Conservation (phyloP, 2,329 filamentous ascomycete genomes). For the Ophiostoma himal-ulmi region DNA sequence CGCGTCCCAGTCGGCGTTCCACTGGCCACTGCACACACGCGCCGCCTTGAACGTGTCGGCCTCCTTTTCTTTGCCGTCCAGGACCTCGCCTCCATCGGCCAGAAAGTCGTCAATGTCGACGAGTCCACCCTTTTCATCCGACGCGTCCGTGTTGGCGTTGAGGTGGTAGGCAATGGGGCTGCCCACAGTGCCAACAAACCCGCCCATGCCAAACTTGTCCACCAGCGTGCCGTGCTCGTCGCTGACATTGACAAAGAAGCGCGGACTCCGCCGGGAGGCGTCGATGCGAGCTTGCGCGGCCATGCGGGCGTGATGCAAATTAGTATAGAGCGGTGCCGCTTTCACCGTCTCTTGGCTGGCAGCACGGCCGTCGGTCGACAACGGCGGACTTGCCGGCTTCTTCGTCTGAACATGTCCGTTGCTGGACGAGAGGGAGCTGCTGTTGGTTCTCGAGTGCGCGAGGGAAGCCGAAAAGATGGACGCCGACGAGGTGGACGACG, state of each 20-base stretch:
- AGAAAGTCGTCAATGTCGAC: constrained; percentile 48
- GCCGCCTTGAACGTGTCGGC: constrained; percentile 21
- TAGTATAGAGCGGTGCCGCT: constrained; percentile 23
- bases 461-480: background rate
- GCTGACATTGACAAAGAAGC: constrained; percentile 54
- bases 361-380: background rate
- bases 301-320: constrained; percentile 49
- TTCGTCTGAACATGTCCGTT: background rate
- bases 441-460: background rate
- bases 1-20: constrained; percentile 32
- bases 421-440: background rate
- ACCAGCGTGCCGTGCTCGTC: constrained; percentile 47
- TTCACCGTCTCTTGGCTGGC: background rate
- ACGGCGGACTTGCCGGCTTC: background rate
- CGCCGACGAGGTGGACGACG: background rate
- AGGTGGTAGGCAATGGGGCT: constrained; percentile 58
- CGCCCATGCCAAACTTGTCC: constrained; percentile 51
- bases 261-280: constrained; percentile 47
- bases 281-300: constrained; percentile 62
- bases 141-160: constrained; percentile 49
- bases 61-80: constrained; percentile 22
- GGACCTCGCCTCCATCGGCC: constrained; percentile 25
- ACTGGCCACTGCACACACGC: constrained; percentile 32
- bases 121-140: constrained; percentile 52
- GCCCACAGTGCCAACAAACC: constrained; percentile 55